A percentile compares a stretch with the other conserved stretches of the same genome.
Evolutionary conservation across 345 rosid genomes (phyloP).

Genomic region (Erodium maritimum): DNA sequence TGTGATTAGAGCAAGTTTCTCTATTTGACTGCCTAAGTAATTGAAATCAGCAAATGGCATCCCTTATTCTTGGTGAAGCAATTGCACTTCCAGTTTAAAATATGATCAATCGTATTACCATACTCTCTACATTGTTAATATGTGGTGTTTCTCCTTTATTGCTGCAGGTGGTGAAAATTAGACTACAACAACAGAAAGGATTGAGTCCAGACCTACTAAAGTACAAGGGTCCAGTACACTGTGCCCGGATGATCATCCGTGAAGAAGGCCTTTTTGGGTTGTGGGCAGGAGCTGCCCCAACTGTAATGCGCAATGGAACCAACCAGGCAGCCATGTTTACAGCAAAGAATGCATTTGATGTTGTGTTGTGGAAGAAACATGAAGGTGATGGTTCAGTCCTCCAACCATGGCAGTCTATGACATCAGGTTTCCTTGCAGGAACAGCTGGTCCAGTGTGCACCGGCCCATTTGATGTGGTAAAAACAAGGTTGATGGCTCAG

Average conservation of each 20-base stretch:
- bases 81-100: too few relatives aligned
- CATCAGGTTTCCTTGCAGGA: conserved; percentile 91
- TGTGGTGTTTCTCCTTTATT: not conserved
- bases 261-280: conserved; percentile 80
- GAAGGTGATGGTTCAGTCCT: conserved; percentile 84
- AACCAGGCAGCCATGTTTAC: conserved; percentile 98
- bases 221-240: conserved; percentile 91
- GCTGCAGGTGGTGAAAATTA: conserved; percentile 81
- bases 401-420: conserved; percentile 94
- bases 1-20: too few relatives aligned
- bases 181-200: conserved; percentile 91
- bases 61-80: too few relatives aligned
- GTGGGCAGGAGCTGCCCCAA: conserved; percentile 97
- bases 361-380: conserved; percentile 76
- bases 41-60: too few relatives aligned
- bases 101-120: too few relatives aligned
- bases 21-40: too few relatives aligned
- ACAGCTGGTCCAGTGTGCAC: conserved; percentile 89
- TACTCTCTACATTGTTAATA: too few relatives aligned
- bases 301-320: conserved; percentile 94
- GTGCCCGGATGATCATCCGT: conserved; percentile 50
- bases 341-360: conserved; percentile 73
- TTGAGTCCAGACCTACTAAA: conserved; percentile 59
- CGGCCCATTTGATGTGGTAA: conserved; percentile 96
- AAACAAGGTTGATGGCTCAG: conserved; percentile 95